Conservation (phyloP, 495 filamentous ascomycete species). For the Xylaria venustula region DNA sequence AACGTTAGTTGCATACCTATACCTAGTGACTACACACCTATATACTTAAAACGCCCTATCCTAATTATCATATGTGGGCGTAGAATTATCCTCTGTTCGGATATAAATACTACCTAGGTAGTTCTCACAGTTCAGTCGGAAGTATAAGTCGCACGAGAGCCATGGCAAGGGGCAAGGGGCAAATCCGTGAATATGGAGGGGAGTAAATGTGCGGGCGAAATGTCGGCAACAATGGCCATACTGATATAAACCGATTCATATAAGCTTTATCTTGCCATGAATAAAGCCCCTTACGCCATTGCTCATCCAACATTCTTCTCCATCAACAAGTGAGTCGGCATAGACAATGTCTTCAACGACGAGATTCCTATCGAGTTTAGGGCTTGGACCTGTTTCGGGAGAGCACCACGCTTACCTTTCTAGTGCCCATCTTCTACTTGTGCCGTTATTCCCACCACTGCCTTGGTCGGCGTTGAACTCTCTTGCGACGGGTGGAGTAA, state of each 20-base stretch:
- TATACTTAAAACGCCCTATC: too few relatives aligned
- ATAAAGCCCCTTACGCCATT: constrained; percentile 83
- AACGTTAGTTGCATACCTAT: too few relatives aligned
- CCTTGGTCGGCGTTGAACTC: constrained; percentile 25
- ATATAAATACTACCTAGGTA: too few relatives aligned
- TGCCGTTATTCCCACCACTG: constrained; percentile 79
- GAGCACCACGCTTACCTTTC: constrained; percentile 39
- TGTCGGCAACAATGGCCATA: too few relatives aligned
- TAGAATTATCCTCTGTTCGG: too few relatives aligned
- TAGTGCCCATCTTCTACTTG: constrained; percentile 77
- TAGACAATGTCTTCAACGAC: constrained; percentile 61
- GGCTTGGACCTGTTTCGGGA: not conserved
- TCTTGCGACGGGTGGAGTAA: constrained; percentile 56
- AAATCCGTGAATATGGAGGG: too few relatives aligned
- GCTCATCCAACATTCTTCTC: constrained; percentile 80
- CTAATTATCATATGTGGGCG: too few relatives aligned
- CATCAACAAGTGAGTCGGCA: constrained; percentile 58
- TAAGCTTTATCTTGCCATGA: constrained; percentile 30
- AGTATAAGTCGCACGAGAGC: too few relatives aligned
- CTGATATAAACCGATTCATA: not conserved
- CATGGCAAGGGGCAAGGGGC: too few relatives aligned
- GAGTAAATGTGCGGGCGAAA: too few relatives aligned
- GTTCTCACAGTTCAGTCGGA: too few relatives aligned
- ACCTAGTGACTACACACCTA: too few relatives aligned
- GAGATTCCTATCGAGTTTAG: constrained; percentile 38